Conservation (phyloP, 2,329 filamentous ascomycete species). For the Arachnomyces sp. region DNA sequence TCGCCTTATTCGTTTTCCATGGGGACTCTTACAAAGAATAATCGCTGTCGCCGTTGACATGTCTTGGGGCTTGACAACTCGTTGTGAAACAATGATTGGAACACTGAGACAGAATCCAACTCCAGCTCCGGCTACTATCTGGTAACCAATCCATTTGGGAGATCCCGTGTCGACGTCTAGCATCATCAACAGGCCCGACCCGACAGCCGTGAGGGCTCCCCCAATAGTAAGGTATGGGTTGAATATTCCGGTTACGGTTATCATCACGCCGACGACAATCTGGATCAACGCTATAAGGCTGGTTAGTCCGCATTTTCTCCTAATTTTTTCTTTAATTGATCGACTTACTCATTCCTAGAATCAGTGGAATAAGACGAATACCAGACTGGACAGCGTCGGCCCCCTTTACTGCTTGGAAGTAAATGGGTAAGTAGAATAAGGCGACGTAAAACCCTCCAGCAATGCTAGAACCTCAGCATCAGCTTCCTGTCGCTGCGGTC, state of each 20-base stretch:
- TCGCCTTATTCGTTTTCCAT: neutral
- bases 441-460: slow-evolving; percentile 28
- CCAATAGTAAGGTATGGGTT: slow-evolving; percentile 22
- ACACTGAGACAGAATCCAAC: slow-evolving; percentile 16
- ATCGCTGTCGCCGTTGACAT: slow-evolving; percentile 20
- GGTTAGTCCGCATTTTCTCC: too few relatives aligned
- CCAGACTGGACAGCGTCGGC: slow-evolving; percentile 29
- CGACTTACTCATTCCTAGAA: slow-evolving; percentile 29
- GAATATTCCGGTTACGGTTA: slow-evolving; percentile 21
- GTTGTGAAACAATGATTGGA: slow-evolving; percentile 15
- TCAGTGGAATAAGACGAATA: slow-evolving; percentile 35
- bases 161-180: slow-evolving; percentile 19
- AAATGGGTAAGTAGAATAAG: slow-evolving; percentile 42
- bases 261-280: slow-evolving; percentile 20
- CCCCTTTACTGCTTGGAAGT: slow-evolving; percentile 38
- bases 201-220: slow-evolving; percentile 21
- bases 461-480: too few relatives aligned
- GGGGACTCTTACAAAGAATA: slow-evolving; percentile 13
- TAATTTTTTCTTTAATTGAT: too few relatives aligned
- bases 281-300: slow-evolving; percentile 22
- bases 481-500: too few relatives aligned
- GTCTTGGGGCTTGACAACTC: slow-evolving; percentile 19
- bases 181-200: slow-evolving; percentile 26
- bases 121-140: slow-evolving; percentile 17
- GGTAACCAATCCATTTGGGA: slow-evolving; percentile 19